Evolutionary conservation across 305 asterid species (phyloP), one percentile per base, ranked within the genome.

Genomic region (Fraxinus floribunda): DNA sequence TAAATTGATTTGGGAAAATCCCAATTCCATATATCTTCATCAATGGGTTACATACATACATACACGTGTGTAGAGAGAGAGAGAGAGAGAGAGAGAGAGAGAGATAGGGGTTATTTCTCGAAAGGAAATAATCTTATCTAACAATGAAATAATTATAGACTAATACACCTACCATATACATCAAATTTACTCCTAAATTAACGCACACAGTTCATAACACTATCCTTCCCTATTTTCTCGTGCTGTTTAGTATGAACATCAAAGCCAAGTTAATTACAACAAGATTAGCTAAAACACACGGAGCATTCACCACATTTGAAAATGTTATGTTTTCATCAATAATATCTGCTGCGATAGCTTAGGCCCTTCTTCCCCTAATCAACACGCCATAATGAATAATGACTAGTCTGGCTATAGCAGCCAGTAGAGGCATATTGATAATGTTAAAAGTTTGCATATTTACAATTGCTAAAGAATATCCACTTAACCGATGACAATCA

Each of bases 391-490:
- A 29, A 29, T 10, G 3, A 68, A 29, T 11, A 68, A 68, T 10
- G 18, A 68, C 38, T 68, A 10, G 36, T 29, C 75, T 0, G 38
- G 16, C 75, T 68, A 9, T 26, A 66, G 36, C 38, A 66, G 36
- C 36, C 8, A 26, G 18, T 29, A 66, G 18, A 26, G 38, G 9
- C 18, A 11, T 2, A 26, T 24, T 11, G 20, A 29, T 62, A 8
- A 64, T 13, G 15, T 68, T 4, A 68, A 13, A 64, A 7, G 18
- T 29, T 13, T 68, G 38, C 75, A 29, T 1, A 29, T 68, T 10
- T 29, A 68, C 38, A 68, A 68, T 29, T 36, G 74, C 75, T 64
- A 78, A 72, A 75, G 77, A 82, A 66, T 79, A 64, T 34, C 79
- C 24, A 22, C 49, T 18, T 76, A 35, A 35, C 16, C 8, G 83